phyloP scores from a whole-genome alignment of 345 rosid species.

The Erucastrum elatum region DNA sequence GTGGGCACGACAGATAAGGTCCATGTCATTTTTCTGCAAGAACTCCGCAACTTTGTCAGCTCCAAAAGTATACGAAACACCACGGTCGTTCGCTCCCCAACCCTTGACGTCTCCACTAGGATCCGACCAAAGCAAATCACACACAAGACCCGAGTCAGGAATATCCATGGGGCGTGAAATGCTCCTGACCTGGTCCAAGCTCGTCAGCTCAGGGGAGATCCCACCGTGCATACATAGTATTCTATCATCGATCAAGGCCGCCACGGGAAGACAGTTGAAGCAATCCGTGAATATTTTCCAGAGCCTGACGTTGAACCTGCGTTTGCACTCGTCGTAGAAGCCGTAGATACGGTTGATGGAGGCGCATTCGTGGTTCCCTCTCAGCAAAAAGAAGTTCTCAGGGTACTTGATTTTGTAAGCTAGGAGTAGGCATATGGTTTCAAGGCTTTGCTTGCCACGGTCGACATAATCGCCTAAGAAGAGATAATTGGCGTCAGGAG shows the following conservation, averaged over 20 bases:
- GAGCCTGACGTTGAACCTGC: conserved; percentile 75
- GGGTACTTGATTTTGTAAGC: conserved; percentile 90
- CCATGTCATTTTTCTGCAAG: conserved; percentile 73
- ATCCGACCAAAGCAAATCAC: conserved; percentile 94
- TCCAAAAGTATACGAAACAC: conserved; percentile 87
- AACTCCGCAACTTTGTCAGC: conserved; percentile 72
- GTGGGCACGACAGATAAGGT: conserved; percentile 92
- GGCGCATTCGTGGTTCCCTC: conserved; percentile 92
- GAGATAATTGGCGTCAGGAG: conserved; percentile 80
- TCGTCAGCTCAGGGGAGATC: conserved; percentile 74
- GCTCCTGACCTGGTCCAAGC: conserved; percentile 70
- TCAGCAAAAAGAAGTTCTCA: conserved; percentile 76
- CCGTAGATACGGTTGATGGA: conserved; percentile 87
- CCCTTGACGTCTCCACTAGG: conserved; percentile 76
- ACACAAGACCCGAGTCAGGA: conserved; percentile 87
- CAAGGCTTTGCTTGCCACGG: conserved; percentile 95
- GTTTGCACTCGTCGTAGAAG: conserved; percentile 90
- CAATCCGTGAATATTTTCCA: conserved; percentile 86
- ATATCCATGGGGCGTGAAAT: conserved; percentile 77
- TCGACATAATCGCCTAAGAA: conserved; percentile 90
- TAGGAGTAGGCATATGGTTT: conserved; percentile 85
- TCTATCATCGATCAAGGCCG: conserved; percentile 81
- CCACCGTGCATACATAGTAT: conserved; percentile 97
- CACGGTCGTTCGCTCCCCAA: conserved; percentile 93
- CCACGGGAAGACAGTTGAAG: conserved; percentile 92